Evolutionary conservation across 768 basidiomycete species (phyloP).

Genomic region (Tricholoma sp.): DNA sequence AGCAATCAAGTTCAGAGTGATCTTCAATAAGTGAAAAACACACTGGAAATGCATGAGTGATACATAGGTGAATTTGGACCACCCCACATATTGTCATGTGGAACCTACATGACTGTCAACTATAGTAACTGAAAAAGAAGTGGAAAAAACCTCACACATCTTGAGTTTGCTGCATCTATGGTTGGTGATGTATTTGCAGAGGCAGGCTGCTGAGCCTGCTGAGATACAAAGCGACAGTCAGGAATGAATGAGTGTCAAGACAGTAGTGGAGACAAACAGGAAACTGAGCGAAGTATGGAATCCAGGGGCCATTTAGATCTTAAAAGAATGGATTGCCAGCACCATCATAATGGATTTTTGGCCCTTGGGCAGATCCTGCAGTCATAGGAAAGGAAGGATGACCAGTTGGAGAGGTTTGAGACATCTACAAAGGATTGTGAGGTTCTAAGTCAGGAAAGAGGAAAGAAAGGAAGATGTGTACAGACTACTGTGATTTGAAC

Average conservation of each 20-base stretch:
- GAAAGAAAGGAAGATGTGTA: not conserved
- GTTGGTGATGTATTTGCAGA: not conserved
- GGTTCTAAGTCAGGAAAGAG: not conserved
- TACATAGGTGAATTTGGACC: no score
- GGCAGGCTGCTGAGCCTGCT: not conserved
- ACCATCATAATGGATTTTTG: not conserved
- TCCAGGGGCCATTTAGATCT: not conserved
- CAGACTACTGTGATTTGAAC: not conserved
- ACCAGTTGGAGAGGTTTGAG: not conserved
- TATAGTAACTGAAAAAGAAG: no score
- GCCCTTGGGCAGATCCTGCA: not conserved
- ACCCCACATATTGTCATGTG: no score
- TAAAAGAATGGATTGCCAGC: not conserved
- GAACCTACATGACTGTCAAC: no score
- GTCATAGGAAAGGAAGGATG: not conserved
- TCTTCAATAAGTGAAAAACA: no score
- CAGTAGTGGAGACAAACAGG: not conserved
- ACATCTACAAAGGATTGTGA: not conserved
- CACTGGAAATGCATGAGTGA: no score
- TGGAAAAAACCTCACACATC: not conserved
- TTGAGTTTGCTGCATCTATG: not conserved
- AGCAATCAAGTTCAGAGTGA: no score
- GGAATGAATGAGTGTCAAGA: not conserved
- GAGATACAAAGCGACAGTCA: not conserved
- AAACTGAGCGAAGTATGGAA: not conserved